These are phyloP conservation scores for Allium sativum DNA, from an alignment of 106 monocot genomes.

Conservation along the genomic window DNA sequence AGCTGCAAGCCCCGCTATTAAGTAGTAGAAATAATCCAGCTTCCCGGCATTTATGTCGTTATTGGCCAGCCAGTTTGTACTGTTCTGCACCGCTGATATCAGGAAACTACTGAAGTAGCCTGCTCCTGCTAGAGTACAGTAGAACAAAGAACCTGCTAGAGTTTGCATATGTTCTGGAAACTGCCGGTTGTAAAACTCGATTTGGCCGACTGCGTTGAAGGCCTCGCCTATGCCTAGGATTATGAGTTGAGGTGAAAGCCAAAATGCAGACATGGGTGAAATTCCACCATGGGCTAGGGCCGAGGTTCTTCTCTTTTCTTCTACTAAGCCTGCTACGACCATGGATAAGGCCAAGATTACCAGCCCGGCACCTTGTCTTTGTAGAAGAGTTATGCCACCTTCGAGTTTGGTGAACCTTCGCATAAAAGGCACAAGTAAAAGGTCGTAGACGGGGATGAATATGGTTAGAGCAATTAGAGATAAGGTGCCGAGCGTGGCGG, in stretches of 20 bases:
- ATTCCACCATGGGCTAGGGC: not conserved
- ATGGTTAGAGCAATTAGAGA: constrained; percentile 27
- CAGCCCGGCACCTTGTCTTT: constrained; percentile 27
- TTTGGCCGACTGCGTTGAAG: constrained; percentile 51
- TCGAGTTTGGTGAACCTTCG: constrained; percentile 14
- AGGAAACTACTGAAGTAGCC: constrained; percentile 43
- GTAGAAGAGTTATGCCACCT: constrained; percentile 25
- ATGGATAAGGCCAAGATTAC: constrained; percentile 22
- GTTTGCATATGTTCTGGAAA: constrained; percentile 74
- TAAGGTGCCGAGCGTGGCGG: constrained; percentile 24
- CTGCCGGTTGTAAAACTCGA: constrained; percentile 65
- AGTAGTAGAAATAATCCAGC: constrained; percentile 62
- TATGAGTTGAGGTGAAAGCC: constrained; percentile 51
- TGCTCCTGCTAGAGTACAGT: constrained; percentile 36
- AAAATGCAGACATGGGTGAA: constrained; percentile 24
- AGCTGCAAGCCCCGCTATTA: constrained; percentile 30
- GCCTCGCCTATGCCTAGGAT: constrained; percentile 52
- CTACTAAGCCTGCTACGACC: constrained; percentile 26
- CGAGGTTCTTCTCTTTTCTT: constrained; percentile 14
- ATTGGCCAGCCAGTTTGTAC: constrained; percentile 42
- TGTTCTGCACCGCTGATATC: constrained; percentile 21
- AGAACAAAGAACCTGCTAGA: constrained; percentile 45
- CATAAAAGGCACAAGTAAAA: constrained; percentile 15
- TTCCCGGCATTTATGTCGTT: constrained; percentile 38
- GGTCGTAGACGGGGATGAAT: constrained; percentile 53